phyloP scores from a whole-genome alignment of 1,284 basidiomycete genomes.

The Trichosporon ovoides region DNA sequence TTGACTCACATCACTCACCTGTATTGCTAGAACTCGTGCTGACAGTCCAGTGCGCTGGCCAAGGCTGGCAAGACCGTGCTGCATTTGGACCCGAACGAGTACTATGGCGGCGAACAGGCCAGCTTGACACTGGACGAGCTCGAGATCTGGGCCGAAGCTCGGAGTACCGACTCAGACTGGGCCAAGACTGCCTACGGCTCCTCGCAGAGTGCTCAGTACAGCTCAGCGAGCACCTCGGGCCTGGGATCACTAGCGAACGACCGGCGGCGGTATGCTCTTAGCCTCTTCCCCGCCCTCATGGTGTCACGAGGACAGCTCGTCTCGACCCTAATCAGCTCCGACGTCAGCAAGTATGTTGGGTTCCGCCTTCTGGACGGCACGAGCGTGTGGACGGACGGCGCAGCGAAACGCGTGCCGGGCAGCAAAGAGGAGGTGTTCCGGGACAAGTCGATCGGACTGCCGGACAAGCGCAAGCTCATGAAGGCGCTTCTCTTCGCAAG shows the following conservation, averaged over 20 bases:
- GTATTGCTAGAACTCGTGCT: not conserved
- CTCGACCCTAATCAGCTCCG: conserved; percentile 70
- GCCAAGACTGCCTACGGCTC: not conserved
- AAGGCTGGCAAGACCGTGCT: conserved; percentile 80
- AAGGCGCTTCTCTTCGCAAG: conserved; percentile 79
- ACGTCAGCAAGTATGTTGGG: conserved; percentile 82
- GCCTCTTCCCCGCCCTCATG: conserved; percentile 74
- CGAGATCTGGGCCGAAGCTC: conserved; percentile 54
- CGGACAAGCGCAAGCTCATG: conserved; percentile 89
- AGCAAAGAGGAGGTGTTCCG: conserved; percentile 94
- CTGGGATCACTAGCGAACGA: conserved; percentile 50
- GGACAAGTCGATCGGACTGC: conserved; percentile 65
- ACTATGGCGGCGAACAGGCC: conserved; percentile 81
- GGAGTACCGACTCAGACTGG: not conserved
- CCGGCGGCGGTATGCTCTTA: conserved; percentile 75
- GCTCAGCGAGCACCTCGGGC: not conserved
- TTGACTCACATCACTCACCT: not conserved
- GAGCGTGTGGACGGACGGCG: conserved; percentile 50
- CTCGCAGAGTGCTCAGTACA: not conserved
- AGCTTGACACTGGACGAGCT: conserved; percentile 78
- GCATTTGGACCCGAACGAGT: conserved; percentile 76
- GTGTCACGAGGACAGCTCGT: conserved; percentile 76
- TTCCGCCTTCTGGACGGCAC: conserved; percentile 81
- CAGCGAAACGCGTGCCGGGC: conserved; percentile 66
- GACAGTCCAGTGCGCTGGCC: conserved; percentile 64